Evolutionary conservation across 1,284 basidiomycete genomes (phyloP), one percentile per base, ranked within the genome.

Genomic region (Puccinia brachypodii): DNA sequence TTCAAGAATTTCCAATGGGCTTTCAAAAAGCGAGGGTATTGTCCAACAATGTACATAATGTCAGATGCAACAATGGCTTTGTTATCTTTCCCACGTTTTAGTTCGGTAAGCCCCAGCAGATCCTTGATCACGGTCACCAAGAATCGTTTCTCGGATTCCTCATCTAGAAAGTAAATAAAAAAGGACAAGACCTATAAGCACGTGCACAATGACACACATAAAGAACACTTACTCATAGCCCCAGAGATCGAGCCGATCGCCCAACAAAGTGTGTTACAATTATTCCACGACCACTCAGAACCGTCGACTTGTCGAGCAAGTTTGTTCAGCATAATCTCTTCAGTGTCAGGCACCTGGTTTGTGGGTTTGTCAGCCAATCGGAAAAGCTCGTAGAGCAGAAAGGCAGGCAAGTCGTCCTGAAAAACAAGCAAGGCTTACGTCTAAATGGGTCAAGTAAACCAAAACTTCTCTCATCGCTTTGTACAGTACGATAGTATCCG

Each of bases 1-100:
- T 99, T 99, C 87, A 99, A 89, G 91, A 99, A 99, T 89, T 98
- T 99, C 97, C 97, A 99, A 87, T 99, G 97, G 31, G 97, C 97
- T 87, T 99, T 99, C 86, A 99, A 91, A 92, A 99, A 99, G 44
- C 97, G 92, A 74, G 97, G 97, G 86, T 99, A 99, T 88, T 99
- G 97, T 75, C 97, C 97, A 84, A 99, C 97, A 85, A 99, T 99
- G 88, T 99, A 99, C 97, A 99, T 99, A 89, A 99, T 99, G 87
- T 99, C 95, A 58, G 96, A 98, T 1, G 97, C 97, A 83, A 99
- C 97, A 83, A 99, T 96, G 0, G 97, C 97, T 87, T 99, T 99
- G 90, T 99, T 99, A 89, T 99, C 97, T 88, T 99, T 99, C 74
- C 97, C 97, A 76, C 96, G 92, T 88, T 99, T 99, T 89, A 98